Evolutionary conservation across 2,329 filamentous ascomycete species (phyloP).

Genomic region (Sarocladium brachiariae): DNA sequence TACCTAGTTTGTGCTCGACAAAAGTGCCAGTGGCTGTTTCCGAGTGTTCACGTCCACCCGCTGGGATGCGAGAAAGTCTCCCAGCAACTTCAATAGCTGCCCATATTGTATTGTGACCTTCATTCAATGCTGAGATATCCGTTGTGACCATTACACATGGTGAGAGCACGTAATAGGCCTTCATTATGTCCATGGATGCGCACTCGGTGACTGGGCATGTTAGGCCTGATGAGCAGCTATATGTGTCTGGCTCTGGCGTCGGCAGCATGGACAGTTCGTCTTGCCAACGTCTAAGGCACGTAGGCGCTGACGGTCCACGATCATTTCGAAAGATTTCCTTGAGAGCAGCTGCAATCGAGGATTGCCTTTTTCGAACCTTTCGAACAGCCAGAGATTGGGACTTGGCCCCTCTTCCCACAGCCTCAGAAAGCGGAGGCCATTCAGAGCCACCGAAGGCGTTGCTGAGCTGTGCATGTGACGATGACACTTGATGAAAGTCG

Average conservation of each 20-base stretch:
- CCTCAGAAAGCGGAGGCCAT: neutral
- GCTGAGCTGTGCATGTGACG: neutral
- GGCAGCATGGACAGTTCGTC: too few relatives aligned
- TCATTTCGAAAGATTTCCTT: neutral
- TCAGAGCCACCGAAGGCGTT: neutral
- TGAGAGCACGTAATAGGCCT: slow-evolving; percentile 11
- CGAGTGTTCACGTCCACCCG: neutral
- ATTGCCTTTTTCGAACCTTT: neutral
- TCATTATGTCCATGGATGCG: neutral
- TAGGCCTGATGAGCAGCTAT: too few relatives aligned
- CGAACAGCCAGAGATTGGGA: neutral
- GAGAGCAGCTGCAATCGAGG: neutral
- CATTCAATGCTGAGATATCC: slow-evolving; percentile 10
- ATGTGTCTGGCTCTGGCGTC: too few relatives aligned
- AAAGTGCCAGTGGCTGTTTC: slow-evolving; percentile 7
- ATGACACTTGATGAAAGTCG: neutral
- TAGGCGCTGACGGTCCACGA: neutral
- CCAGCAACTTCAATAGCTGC: slow-evolving; percentile 15
- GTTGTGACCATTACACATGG: slow-evolving; percentile 13
- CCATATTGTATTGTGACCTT: slow-evolving; percentile 13
- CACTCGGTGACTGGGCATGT: too few relatives aligned
- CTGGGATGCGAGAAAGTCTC: slow-evolving; percentile 11
- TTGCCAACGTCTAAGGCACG: neutral
- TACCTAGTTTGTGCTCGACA: slow-evolving; percentile 12
- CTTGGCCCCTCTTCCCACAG: neutral